A percentile compares a stretch with the other conserved stretches of the same genome.
These are phyloP conservation scores for Dictyostelium intermedium DNA, from an alignment of 78 protist genomes.

Conservation along the genomic window DNA sequence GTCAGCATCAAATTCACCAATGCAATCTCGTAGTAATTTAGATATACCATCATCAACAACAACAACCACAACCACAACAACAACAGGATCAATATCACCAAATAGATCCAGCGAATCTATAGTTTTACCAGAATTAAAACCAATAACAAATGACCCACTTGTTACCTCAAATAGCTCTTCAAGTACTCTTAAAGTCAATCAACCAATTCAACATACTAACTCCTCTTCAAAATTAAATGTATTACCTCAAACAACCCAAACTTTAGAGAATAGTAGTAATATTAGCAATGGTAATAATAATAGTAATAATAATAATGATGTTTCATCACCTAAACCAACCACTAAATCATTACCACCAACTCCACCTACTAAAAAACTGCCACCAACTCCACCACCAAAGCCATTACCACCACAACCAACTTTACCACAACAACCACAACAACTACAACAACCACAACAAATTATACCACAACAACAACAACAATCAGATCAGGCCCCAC, in stretches of 20 bases:
- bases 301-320: background rate
- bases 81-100: background rate
- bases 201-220: background rate
- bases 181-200: background rate
- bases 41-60: background rate
- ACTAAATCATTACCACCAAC: conserved; percentile 19
- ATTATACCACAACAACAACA: background rate
- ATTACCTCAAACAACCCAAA: background rate
- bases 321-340: background rate
- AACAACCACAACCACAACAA: background rate
- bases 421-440: no score
- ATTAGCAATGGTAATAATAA: no score
- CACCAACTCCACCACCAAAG: background rate
- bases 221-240: background rate
- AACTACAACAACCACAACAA: background rate
- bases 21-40: background rate
- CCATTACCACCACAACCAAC: background rate
- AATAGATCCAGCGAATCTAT: background rate
- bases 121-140: background rate
- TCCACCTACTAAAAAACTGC: background rate
- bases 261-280: background rate
- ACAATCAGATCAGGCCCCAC: background rate
- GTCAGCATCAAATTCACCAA: background rate
- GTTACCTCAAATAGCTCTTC: background rate
- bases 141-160: background rate